Evolutionary conservation across 2,329 filamentous ascomycete genomes (phyloP), one percentile per base, ranked within the genome.

Genomic region (Juglanconis oblonga): DNA sequence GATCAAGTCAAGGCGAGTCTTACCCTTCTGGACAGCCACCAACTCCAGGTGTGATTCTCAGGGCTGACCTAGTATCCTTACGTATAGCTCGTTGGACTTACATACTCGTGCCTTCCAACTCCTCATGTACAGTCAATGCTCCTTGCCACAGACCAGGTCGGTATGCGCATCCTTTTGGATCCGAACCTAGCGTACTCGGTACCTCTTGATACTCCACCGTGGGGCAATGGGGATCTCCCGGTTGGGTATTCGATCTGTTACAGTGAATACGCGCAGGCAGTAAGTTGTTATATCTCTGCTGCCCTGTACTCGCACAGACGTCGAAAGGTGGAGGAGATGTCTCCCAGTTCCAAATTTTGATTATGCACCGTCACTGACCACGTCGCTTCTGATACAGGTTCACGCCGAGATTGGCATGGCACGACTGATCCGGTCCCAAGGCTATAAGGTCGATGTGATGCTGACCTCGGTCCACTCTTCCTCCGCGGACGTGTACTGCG

Each of bases 91-190:
- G 70, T 74, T 6, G 73, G 72, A 6, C 71, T 73, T 64, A 70
- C 71, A 1, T 65, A 65, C 17, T 72, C 69, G 54, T 74, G 72
- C 62, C 53, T 63, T 3, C 71, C 71, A 9, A 57, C 55, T 24
- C 68, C 68, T 33, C 71, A 73, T 52, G 58, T 73, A 4, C 70
- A 74, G 52, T 70, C 71, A 9, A 73, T 71, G 69, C 68, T 74
- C 45, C 69, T 67, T 63, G 70, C 72, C 4, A 74, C 73, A 2
- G 72, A 74, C 61, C n/a, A 55, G 7, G 48, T 66, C 14, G 73
- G 73, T 53, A 72, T 75, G 53, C 58, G 63, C 4, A 53, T 71
- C 32, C 62, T 75, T 1, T 62, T 75, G 31, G 65, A 71, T 54
- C 70, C 69, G 7, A 62, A 61, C 0, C 48, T 62, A 1, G 67